Evolutionary conservation across 2,329 filamentous ascomycete species (phyloP).

Genomic region (Cyanodermella asteris): DNA sequence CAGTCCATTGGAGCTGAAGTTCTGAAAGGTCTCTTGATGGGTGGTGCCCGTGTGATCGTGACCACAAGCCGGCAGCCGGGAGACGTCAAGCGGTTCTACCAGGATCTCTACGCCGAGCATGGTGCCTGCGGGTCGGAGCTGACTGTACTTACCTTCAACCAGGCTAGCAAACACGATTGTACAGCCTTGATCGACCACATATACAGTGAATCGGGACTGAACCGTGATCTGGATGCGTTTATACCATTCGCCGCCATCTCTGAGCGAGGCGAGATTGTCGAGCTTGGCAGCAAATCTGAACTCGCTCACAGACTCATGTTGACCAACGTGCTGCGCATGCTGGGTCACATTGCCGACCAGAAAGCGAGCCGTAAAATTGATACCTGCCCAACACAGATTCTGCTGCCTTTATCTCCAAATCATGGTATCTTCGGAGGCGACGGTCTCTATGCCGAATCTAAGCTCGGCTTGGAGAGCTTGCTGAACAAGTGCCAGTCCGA

Average conservation of each 20-base stretch:
- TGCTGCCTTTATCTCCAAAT: conserved; percentile 24
- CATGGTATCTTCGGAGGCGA: conserved; percentile 22
- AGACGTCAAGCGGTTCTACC: conserved; percentile 13
- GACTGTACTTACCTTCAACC: conserved; percentile 19
- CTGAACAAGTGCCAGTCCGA: conserved; percentile 17
- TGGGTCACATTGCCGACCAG: conserved; percentile 15
- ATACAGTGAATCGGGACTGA: conserved; percentile 13
- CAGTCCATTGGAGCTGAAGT: conserved; percentile 17
- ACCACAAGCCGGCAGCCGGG: conserved; percentile 17
- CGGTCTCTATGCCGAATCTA: conserved; percentile 24
- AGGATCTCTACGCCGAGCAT: conserved; percentile 14
- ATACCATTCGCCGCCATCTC: conserved; percentile 22
- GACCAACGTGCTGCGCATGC: conserved; percentile 17
- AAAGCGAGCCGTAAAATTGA: conserved; percentile 12
- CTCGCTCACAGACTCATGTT: conserved; percentile 20
- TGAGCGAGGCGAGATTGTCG: conserved; percentile 17
- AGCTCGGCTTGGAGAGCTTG: conserved; percentile 18
- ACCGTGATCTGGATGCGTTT: conserved; percentile 18
- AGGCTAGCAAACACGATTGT: conserved; percentile 19
- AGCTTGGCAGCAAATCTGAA: conserved; percentile 15
- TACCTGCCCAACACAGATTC: conserved; percentile 17
- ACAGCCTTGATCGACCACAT: conserved; percentile 17
- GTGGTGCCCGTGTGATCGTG: conserved; percentile 18
- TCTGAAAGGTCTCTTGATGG: conserved; percentile 13
- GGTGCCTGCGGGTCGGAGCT: conserved; percentile 16